Evolutionary conservation across 495 filamentous ascomycete genomes (phyloP).

Genomic region (Coniosporium apollinis): DNA sequence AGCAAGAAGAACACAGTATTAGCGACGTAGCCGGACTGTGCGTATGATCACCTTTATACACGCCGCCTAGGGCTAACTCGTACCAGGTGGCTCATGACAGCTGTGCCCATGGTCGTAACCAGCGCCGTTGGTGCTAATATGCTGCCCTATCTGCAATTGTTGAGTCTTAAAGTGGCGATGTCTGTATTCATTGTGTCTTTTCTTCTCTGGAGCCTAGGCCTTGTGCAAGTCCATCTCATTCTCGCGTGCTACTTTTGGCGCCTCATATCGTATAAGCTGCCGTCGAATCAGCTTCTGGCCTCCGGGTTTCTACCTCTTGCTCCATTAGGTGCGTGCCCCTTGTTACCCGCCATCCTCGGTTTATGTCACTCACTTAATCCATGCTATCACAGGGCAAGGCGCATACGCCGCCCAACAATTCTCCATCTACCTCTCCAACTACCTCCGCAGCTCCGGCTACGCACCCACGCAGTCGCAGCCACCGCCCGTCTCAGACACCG

Average conservation of each 20-base stretch:
- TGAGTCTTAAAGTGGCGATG: no score
- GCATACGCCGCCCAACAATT: conserved; percentile 1
- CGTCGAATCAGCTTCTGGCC: conserved; percentile 20
- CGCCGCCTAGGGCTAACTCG: background rate
- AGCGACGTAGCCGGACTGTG: conserved; percentile 2
- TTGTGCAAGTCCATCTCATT: background rate
- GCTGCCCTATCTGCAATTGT: background rate
- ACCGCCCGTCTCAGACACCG: no score
- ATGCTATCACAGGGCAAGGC: background rate
- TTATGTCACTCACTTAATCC: no score
- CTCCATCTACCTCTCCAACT: background rate
- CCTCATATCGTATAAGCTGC: no score
- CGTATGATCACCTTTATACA: background rate
- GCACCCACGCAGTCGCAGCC: no score
- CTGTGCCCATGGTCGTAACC: conserved; percentile 1
- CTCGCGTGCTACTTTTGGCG: conserved; percentile 2
- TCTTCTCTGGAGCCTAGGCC: background rate
- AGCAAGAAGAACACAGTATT: background rate
- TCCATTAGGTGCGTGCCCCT: no score
- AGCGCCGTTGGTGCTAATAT: background rate
- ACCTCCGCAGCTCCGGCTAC: background rate
- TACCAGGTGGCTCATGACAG: conserved; percentile 1
- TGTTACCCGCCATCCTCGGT: no score
- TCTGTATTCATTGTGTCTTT: background rate
- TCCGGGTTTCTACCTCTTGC: conserved; percentile 1